A percentile compares a stretch with the other conserved stretches of the same genome.
These are phyloP conservation scores for Gaultheria prostrata DNA, from an alignment of 148 eudicot species.

Conservation along the genomic window DNA sequence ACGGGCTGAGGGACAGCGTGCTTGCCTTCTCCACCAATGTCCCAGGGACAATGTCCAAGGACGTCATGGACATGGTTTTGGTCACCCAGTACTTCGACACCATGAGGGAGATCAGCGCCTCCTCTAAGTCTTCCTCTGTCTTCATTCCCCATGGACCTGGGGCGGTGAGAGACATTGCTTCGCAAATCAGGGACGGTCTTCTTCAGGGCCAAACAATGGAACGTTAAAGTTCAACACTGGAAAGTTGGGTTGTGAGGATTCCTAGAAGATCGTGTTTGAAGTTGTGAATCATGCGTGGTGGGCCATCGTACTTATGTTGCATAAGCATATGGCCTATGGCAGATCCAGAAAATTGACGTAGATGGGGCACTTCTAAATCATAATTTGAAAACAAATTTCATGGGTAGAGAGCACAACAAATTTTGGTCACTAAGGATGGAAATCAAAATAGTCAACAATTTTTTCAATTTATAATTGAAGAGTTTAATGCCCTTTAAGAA, in stretches of 20 bases:
- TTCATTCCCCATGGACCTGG: slow-evolving; percentile 49
- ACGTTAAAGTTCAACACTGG: neutral
- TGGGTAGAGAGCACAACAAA: too few relatives aligned
- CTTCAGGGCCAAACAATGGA: slow-evolving; percentile 17
- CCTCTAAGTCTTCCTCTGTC: slow-evolving; percentile 45
- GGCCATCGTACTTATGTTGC: too few relatives aligned
- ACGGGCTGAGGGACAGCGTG: slow-evolving; percentile 54
- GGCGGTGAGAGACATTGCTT: slow-evolving; percentile 18
- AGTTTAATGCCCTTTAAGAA: neutral
- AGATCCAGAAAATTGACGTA: too few relatives aligned
- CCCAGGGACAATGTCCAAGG: slow-evolving; percentile 51
- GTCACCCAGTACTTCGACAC: slow-evolving; percentile 54
- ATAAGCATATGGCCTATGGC: too few relatives aligned
- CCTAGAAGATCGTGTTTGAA: neutral
- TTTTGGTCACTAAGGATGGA: too few relatives aligned
- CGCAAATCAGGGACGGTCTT: slow-evolving; percentile 24
- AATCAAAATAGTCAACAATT: too few relatives aligned
- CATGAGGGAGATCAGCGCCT: slow-evolving; percentile 46
- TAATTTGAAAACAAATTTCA: too few relatives aligned
- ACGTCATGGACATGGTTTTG: slow-evolving; percentile 58
- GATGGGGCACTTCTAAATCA: too few relatives aligned
- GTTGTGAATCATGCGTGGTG: too few relatives aligned
- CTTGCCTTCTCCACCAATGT: slow-evolving; percentile 50
- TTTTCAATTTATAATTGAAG: neutral
- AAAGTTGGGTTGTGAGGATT: neutral